Evolutionary conservation across 495 filamentous ascomycete species (phyloP).

Genomic region (Aspergillus sparsus): DNA sequence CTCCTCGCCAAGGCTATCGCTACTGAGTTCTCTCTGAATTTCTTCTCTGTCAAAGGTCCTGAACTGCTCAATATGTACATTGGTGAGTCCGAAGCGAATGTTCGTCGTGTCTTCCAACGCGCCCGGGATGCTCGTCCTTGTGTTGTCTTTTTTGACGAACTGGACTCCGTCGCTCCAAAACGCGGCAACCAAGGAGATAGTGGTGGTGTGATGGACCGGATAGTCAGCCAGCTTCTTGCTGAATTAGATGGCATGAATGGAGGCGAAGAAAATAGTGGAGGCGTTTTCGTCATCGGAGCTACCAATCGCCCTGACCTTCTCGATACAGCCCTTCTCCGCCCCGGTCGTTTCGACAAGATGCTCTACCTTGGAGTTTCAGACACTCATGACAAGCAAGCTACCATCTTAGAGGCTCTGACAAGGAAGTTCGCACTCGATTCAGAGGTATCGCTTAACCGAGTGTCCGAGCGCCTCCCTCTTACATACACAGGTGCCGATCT

Average conservation of each 20-base stretch:
- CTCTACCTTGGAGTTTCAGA: slow-evolving; percentile 94
- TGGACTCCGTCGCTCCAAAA: slow-evolving; percentile 97
- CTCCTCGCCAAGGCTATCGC: slow-evolving; percentile 96
- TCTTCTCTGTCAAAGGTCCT: slow-evolving; percentile 97
- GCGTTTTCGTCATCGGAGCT: slow-evolving; percentile 96
- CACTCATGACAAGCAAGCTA: slow-evolving; percentile 94
- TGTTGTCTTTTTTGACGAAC: slow-evolving; percentile 97
- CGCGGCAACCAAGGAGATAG: slow-evolving; percentile 97
- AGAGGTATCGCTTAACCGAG: slow-evolving; percentile 66
- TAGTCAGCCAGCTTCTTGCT: slow-evolving; percentile 91
- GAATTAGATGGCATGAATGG: slow-evolving; percentile 98
- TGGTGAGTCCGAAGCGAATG: slow-evolving; percentile 97
- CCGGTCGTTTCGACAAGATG: slow-evolving; percentile 98
- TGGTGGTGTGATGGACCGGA: slow-evolving; percentile 98
- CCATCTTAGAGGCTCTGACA: slow-evolving; percentile 90
- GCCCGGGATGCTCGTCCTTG: slow-evolving; percentile 94
- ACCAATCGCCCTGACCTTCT: slow-evolving; percentile 94
- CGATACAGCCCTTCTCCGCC: slow-evolving; percentile 85
- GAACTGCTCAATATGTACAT: slow-evolving; percentile 99
- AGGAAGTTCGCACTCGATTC: slow-evolving; percentile 87
- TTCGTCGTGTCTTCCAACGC: slow-evolving; percentile 91
- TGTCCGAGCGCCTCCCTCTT: slow-evolving; percentile 81
- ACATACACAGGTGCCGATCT: slow-evolving; percentile 97
- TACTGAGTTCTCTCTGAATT: slow-evolving; percentile 97
- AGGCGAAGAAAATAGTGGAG: slow-evolving; percentile 78